phyloP scores from a whole-genome alignment of 2,329 filamentous ascomycete genomes.

The Paracamarosporium sp. region DNA sequence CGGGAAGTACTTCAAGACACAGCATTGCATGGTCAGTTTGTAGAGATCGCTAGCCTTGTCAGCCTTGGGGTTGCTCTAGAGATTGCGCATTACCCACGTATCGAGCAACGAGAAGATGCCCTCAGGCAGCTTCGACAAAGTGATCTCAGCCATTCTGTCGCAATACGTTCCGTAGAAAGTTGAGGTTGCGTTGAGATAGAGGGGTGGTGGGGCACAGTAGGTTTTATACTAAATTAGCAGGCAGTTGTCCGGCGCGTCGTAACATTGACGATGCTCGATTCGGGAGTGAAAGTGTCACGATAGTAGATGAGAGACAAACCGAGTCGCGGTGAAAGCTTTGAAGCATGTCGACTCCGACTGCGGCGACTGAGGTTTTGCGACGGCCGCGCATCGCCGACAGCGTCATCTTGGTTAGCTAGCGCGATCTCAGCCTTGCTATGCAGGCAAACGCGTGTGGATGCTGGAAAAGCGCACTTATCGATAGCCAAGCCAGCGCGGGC shows the following conservation, averaged over 20 bases:
- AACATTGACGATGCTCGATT: background rate
- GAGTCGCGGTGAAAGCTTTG: background rate
- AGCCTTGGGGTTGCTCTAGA: background rate
- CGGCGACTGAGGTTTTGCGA: background rate
- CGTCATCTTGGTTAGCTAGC: constrained; percentile 4
- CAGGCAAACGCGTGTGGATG: background rate
- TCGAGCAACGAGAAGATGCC: constrained; percentile 56
- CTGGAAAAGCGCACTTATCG: background rate
- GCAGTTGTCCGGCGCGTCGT: background rate
- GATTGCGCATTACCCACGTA: constrained; percentile 35
- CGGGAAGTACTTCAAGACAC: constrained; percentile 87
- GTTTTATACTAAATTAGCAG: constrained; percentile 4
- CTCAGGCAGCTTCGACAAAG: constrained; percentile 39
- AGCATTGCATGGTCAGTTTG: constrained; percentile 97
- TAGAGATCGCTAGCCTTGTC: constrained; percentile 67
- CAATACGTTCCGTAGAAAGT: background rate
- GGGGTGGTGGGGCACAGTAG: constrained; percentile 35
- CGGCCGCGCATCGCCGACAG: background rate
- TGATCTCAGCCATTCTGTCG: constrained; percentile 26
- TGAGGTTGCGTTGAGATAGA: constrained; percentile 18
- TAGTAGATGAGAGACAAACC: background rate
- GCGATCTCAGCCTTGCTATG: constrained; percentile 1
- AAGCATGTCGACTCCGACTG: background rate
- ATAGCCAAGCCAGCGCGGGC: background rate
- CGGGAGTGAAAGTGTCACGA: background rate